Conservation (phyloP, 352 stramenopile genomes). For the Detonula confervacea region DNA sequence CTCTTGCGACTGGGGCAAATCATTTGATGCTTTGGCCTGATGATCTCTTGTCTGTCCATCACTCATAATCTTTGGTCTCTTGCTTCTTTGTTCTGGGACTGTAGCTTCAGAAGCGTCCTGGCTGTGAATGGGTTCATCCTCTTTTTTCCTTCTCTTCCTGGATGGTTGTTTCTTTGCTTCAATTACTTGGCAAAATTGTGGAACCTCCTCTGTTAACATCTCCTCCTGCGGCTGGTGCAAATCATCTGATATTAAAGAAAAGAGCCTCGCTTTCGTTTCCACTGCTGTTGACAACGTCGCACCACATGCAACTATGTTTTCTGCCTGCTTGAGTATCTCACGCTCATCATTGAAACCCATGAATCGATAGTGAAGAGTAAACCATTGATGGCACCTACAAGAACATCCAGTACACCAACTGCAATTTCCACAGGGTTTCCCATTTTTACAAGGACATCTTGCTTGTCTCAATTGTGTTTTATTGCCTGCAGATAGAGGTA, state of each 20-base stretch:
- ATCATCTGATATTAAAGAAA: conserved; percentile 27
- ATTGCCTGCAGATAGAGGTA: too few species aligned
- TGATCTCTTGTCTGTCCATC: too few species aligned
- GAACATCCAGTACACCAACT: conserved; percentile 68
- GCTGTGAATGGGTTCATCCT: too few species aligned
- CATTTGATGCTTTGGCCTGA: too few species aligned
- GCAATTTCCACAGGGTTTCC: conserved; percentile 57
- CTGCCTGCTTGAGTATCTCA: conserved; percentile 44
- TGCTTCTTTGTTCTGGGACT: too few species aligned
- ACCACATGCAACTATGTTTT: conserved; percentile 45
- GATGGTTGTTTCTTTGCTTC: background rate
- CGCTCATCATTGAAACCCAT: conserved; percentile 56
- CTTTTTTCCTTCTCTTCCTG: background rate
- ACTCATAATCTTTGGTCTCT: too few species aligned
- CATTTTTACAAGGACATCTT: conserved; percentile 74
- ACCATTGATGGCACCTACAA: conserved; percentile 71
- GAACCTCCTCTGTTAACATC: background rate
- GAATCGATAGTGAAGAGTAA: conserved; percentile 72
- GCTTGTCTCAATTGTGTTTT: conserved; percentile 38
- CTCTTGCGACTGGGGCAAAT: background rate
- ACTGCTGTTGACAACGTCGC: conserved; percentile 4
- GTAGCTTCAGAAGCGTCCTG: too few species aligned
- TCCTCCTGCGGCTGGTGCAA: background rate
- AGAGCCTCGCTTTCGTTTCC: conserved; percentile 42
- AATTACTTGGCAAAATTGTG: background rate